Percentiles rank a stretch among this genome's conserved stretches.
phyloP scores from a whole-genome alignment of 805 yeast genomes.

The Candida coquimbonensis region DNA sequence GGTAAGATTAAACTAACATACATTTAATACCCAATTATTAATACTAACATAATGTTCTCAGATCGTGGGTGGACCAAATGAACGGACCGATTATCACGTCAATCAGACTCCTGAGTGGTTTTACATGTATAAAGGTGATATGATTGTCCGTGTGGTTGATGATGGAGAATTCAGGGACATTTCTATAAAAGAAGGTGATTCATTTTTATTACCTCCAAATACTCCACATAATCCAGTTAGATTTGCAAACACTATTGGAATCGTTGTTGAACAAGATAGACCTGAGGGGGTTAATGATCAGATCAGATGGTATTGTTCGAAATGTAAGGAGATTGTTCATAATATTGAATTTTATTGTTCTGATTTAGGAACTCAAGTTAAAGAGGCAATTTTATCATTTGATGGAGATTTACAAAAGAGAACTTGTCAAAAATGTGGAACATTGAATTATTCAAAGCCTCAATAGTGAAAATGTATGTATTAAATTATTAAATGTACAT shows the following conservation, averaged over 20 bases:
- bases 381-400: slow-evolving; percentile 67
- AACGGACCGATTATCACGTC: slow-evolving; percentile 86
- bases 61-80: slow-evolving; percentile 94
- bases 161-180: slow-evolving; percentile 71
- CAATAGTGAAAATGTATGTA: slow-evolving; percentile 21
- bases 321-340: slow-evolving; percentile 57
- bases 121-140: slow-evolving; percentile 77
- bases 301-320: slow-evolving; percentile 81
- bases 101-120: slow-evolving; percentile 95
- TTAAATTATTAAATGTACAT: neutral
- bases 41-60: slow-evolving; percentile 3
- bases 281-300: slow-evolving; percentile 65
- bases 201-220: slow-evolving; percentile 80
- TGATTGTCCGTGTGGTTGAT: slow-evolving; percentile 80
- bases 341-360: slow-evolving; percentile 66
- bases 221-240: slow-evolving; percentile 88
- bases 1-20: slow-evolving; percentile 27
- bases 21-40: neutral
- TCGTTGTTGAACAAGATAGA: slow-evolving; percentile 89
- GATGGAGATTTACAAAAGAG: slow-evolving; percentile 56
- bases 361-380: slow-evolving; percentile 88
- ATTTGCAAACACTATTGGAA: slow-evolving; percentile 77
- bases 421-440: slow-evolving; percentile 72
- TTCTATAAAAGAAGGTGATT: slow-evolving; percentile 74
- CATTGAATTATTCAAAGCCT: slow-evolving; percentile 62